phyloP scores from a whole-genome alignment of 768 basidiomycete genomes.

The Mrakia blollopis region DNA sequence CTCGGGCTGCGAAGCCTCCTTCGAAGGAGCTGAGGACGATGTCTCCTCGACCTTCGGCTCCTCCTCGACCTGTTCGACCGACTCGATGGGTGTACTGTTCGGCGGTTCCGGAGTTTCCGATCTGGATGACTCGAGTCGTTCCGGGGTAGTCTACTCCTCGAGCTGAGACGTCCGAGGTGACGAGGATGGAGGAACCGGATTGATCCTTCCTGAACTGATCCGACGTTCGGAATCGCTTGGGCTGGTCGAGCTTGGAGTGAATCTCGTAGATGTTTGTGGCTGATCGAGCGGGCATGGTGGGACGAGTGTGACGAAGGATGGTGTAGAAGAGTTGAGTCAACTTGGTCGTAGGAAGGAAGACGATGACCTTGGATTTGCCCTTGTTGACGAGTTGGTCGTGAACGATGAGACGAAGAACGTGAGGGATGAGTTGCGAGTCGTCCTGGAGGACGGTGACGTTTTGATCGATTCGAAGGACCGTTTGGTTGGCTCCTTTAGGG shows the following conservation, averaged over 20 bases:
- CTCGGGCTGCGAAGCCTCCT: conserved; percentile 58
- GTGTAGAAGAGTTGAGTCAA: conserved; percentile 70
- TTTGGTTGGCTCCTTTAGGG: conserved; percentile 53
- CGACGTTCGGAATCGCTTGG: conserved; percentile 56
- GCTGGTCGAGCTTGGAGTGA: conserved; percentile 68
- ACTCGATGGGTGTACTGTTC: conserved; percentile 83
- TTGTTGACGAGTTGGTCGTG: conserved; percentile 78
- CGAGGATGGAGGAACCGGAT: conserved; percentile 57
- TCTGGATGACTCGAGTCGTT: conserved; percentile 83
- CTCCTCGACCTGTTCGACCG: conserved; percentile 73
- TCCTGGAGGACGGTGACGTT: conserved; percentile 68
- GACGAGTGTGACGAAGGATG: conserved; percentile 54
- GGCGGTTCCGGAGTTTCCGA: conserved; percentile 66
- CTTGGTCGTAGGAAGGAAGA: conserved; percentile 82
- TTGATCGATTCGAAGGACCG: conserved; percentile 72
- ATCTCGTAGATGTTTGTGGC: conserved; percentile 67
- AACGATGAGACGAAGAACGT: conserved; percentile 70
- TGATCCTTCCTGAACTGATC: conserved; percentile 57
- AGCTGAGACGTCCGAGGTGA: conserved; percentile 84
- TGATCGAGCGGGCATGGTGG: conserved; percentile 48
- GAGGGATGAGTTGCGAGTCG: conserved; percentile 66
- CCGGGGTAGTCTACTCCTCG: conserved; percentile 84
- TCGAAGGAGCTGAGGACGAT: conserved; percentile 77
- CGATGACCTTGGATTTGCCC: conserved; percentile 63
- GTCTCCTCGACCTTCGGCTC: conserved; percentile 64